Evolutionary conservation across 2,329 filamentous ascomycete species (phyloP).

Genomic region (Epichloe elymi): DNA sequence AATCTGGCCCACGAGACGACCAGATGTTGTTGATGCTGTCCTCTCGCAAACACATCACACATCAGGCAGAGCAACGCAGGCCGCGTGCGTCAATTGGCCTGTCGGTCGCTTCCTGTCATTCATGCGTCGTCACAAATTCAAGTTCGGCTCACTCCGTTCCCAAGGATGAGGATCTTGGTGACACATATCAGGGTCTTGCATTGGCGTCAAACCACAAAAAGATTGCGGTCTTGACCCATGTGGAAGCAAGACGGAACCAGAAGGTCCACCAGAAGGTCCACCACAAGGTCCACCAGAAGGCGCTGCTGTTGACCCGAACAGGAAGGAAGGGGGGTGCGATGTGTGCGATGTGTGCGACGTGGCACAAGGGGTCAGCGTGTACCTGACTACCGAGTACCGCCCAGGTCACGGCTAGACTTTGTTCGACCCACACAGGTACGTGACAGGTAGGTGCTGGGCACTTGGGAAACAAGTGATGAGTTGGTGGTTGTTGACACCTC

Average conservation of each 20-base stretch:
- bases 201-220: conserved; percentile 1
- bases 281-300: too few relatives aligned
- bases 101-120: background rate
- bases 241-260: background rate
- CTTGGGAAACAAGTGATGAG: too few relatives aligned
- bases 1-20: too few relatives aligned
- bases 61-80: background rate
- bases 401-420: too few relatives aligned
- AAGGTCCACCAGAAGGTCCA: too few relatives aligned
- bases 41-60: too few relatives aligned
- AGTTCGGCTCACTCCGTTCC: background rate
- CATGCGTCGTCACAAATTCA: background rate
- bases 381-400: too few relatives aligned
- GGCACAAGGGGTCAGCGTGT: too few relatives aligned
- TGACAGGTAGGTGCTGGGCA: too few relatives aligned
- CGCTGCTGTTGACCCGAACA: background rate
- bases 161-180: background rate
- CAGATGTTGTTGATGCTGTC: too few relatives aligned
- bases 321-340: conserved; percentile 1
- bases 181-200: conserved; percentile 3
- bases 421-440: too few relatives aligned
- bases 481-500: too few relatives aligned
- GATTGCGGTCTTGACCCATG: background rate
- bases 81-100: background rate
- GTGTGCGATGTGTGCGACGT: background rate